These are phyloP conservation scores for Biscutella laevigata DNA, from an alignment of 441 rosid species.

Conservation along the genomic window DNA sequence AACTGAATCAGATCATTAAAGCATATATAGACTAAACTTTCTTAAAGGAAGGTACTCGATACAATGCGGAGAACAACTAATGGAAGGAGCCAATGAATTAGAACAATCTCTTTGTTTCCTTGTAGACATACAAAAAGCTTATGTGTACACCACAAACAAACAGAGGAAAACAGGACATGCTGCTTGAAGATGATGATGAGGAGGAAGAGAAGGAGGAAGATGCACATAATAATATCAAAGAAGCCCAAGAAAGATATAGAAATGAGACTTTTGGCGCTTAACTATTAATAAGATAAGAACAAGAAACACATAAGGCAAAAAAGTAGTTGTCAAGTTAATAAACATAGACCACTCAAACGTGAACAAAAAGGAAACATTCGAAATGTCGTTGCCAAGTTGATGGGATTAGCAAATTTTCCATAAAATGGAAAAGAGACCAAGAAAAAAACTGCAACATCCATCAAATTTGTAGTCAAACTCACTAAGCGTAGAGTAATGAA, in stretches of 20 bases:
- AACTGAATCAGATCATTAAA: slow-evolving; percentile 64
- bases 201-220: slow-evolving; percentile 30
- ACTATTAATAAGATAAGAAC: slow-evolving; percentile 30
- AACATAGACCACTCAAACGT: slow-evolving; percentile 31
- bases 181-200: slow-evolving; percentile 64
- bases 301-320: slow-evolving; percentile 26
- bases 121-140: slow-evolving; percentile 57
- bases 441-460: slow-evolving; percentile 11
- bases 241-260: slow-evolving; percentile 35
- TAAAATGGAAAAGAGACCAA: slow-evolving; percentile 37
- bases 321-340: slow-evolving; percentile 29
- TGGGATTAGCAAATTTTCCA: slow-evolving; percentile 79
- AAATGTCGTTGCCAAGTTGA: slow-evolving; percentile 76
- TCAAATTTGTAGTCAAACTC: slow-evolving; percentile 10
- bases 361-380: slow-evolving; percentile 73
- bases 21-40: slow-evolving; percentile 57
- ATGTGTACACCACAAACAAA: slow-evolving; percentile 41
- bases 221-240: too few species aligned
- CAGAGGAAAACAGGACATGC: slow-evolving; percentile 44
- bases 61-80: slow-evolving; percentile 62
- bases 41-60: slow-evolving; percentile 48
- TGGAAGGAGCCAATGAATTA: slow-evolving; percentile 79
- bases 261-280: slow-evolving; percentile 39
- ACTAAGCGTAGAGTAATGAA: slow-evolving; percentile 24
- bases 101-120: slow-evolving; percentile 77